Base-by-base conservation (phyloP, 768 basidiomycete genomes). In the Agrocybe pediades region DNA sequence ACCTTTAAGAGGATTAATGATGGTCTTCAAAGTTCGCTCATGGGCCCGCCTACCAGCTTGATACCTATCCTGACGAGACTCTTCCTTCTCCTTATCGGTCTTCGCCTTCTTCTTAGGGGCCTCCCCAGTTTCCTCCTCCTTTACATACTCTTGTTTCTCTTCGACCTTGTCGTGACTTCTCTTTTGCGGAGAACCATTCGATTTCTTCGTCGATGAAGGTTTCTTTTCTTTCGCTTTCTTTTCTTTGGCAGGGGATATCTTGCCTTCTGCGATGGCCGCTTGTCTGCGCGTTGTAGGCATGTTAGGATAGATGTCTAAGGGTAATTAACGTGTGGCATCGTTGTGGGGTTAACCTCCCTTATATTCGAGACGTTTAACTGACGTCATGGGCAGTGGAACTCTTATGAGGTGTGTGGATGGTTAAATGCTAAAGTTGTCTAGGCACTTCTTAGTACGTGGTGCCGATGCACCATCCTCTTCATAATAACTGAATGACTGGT, bases 231-330 rank as follows among this genome's bases (percentile, higher is more conserved):
- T 50, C 23, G 45, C 21, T 40, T 40, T 52, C 16, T 51, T 20
- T 9, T 55, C 20, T 40, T 49, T 51, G 7, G 47, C 21, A n/a
- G 57, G 50, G 5, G 30, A 36, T 20, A 59, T 46, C n/a, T 59
- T 60, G 16, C 58, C 59, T 30, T 58, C 55, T 1, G 53, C 44
- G 24, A 54, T 49, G 3, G 57, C 57, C 13, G 58, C 25, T 49
- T 66, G 65, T 44, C 60, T 61, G 47, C 72, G 67, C 23, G 74
- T 76, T 9, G 69, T 72, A 33, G 70, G 71, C 73, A 74, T 73
- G 17, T 25, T 63, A 44, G 46, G n/a, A 40, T 27, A 41, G 21
- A 42, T 52, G 59, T 46, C 36, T 50, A 39, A 21, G 24, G 29
- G 1, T 15, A 27, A n/a, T 36, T 5, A 4, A 36, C 4, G n/a